Evolutionary conservation across 2,329 filamentous ascomycete genomes (phyloP), one percentile per base, ranked within the genome.

Genomic region (Talaromyces sp.): DNA sequence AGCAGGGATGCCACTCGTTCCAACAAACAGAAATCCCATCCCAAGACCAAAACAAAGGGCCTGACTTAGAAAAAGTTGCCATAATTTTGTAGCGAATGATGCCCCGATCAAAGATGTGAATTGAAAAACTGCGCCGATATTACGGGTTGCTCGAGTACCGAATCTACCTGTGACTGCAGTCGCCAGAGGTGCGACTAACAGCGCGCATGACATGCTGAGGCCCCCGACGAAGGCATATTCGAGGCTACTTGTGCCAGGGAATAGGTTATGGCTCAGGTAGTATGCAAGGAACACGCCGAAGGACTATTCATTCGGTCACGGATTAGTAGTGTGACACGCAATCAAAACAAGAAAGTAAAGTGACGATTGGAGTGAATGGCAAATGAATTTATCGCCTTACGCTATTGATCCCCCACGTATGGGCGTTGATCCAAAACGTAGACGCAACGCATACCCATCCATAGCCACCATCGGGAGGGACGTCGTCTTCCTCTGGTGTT

Each of bases 331-430:
- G 7, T 5, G 3, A 19, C 2, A 22, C 7, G 3, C 16, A 45
- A 45, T 45, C n/a, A 19, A 43, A 43, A 22, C 13, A 14, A 22
- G n/a, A 22, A 45, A 16, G 5, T 19, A 45, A 2, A 16, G 8
- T 27, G 13, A 47, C 10, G 24, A 47, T 24, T 2, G 10, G 4
- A 24, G n/a, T 3, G 14, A 39, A 35, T 35, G 43, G 5, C 24
- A 22, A 22, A 56, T 33, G 50, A 16, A 39, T 9, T 14, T n/a
- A 43, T 14, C 33, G 35, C 22, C 83, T 66, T 69, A 86, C 84
- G 63, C 85, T 87, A 73, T 92, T 92, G 67, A 92, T 78, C 8
- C 90, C 90, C 90, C 90, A 92, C 1, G 89, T 91, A 72, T 92
- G 89, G 7, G 83, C 86, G 72, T 90, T 90, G 65, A 90, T 83